These are phyloP conservation scores for Cucurbita argyrosperma DNA, from an alignment of 306 rosid species.

Conservation along the genomic window DNA sequence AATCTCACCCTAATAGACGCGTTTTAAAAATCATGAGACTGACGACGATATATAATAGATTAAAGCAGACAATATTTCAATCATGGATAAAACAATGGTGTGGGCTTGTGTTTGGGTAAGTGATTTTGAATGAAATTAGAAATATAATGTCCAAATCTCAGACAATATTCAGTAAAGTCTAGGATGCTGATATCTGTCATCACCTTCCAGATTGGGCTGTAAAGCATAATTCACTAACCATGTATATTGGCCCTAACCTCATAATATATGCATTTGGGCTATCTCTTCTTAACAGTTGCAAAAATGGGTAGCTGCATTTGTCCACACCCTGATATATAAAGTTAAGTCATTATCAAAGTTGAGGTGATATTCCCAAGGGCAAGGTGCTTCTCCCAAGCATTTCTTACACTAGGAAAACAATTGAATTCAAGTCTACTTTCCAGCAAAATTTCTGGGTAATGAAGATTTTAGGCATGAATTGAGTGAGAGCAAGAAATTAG, in stretches of 20 bases:
- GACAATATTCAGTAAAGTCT: background rate
- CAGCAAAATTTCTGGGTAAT: background rate
- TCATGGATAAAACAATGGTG: slow-evolving; percentile 9
- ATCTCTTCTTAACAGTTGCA: background rate
- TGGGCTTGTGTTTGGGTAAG: background rate
- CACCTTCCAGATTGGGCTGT: background rate
- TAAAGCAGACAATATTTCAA: no score
- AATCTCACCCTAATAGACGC: no score
- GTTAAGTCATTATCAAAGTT: background rate
- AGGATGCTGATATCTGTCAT: background rate
- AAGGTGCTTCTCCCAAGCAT: background rate
- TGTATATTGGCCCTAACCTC: background rate
- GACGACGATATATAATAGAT: no score
- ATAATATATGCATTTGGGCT: background rate
- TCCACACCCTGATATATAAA: background rate
- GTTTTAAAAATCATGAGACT: no score
- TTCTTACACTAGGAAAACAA: background rate
- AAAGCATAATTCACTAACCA: background rate
- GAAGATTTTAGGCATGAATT: background rate
- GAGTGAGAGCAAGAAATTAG: background rate
- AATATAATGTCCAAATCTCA: background rate
- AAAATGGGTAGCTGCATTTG: background rate
- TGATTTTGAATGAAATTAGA: background rate
- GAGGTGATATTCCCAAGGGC: background rate
- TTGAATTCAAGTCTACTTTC: background rate